These are phyloP conservation scores for Lactuca saligna DNA, from an alignment of 129 eudicot species.

Conservation along the genomic window DNA sequence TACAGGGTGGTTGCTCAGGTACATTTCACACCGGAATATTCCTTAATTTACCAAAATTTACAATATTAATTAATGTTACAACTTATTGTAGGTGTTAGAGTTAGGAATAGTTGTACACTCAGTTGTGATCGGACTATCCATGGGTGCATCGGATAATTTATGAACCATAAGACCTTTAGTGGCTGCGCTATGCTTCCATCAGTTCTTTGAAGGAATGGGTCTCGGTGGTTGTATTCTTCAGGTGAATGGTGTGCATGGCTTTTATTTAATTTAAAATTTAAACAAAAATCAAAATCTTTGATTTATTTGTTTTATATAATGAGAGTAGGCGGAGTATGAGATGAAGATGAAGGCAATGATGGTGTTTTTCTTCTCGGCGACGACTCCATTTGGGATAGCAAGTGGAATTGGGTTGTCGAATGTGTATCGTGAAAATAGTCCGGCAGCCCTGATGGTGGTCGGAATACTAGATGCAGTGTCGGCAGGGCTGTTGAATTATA, in stretches of 20 bases:
- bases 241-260: constrained; percentile 2
- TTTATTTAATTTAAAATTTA: too few species aligned
- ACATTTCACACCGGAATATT: neutral
- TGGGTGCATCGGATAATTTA: constrained; percentile 57
- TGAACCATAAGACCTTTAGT: constrained; percentile 53
- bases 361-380: constrained; percentile 73
- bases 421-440: constrained; percentile 55
- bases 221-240: constrained; percentile 61
- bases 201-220: constrained; percentile 68
- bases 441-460: constrained; percentile 48
- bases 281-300: neutral
- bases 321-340: constrained; percentile 50
- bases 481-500: constrained; percentile 61
- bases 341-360: constrained; percentile 48
- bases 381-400: constrained; percentile 70
- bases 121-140: constrained; percentile 55
- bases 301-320: neutral
- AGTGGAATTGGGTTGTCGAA: constrained; percentile 46
- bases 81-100: constrained; percentile 45
- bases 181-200: constrained; percentile 64
- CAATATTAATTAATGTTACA: neutral
- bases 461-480: constrained; percentile 58
- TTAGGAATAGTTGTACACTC: constrained; percentile 64
- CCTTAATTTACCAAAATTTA: too few species aligned
- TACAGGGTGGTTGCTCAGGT: constrained; percentile 55